Evolutionary conservation across 2,329 filamentous ascomycete species (phyloP).

Genomic region (Pseudogymnoascus sp.): DNA sequence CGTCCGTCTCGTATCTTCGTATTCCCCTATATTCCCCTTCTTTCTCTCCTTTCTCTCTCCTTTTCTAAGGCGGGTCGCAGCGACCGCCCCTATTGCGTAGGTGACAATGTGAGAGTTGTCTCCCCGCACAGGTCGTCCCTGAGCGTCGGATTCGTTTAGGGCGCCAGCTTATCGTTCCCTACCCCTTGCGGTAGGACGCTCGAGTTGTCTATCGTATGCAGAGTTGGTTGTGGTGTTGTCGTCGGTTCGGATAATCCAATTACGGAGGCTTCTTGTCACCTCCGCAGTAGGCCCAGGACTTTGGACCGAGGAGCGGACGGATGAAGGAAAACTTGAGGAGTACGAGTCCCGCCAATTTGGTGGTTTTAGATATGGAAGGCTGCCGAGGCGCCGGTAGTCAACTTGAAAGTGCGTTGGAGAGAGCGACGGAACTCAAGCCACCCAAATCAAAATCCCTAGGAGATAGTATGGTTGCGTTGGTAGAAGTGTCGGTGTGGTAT

Average conservation of each 20-base stretch:
- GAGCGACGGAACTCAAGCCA: slow-evolving; percentile 5
- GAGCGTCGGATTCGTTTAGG: slow-evolving; percentile 18
- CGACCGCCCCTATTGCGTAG: slow-evolving; percentile 43
- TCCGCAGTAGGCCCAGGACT: slow-evolving; percentile 90
- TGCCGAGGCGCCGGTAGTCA: slow-evolving; percentile 25
- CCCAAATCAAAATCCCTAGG: neutral
- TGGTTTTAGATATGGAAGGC: slow-evolving; percentile 41
- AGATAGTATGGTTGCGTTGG: slow-evolving; percentile 6
- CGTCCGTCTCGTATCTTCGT: slow-evolving; percentile 1
- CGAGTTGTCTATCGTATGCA: slow-evolving; percentile 7
- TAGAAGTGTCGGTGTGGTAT: neutral
- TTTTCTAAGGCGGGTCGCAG: slow-evolving; percentile 38
- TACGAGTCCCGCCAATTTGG: slow-evolving; percentile 90
- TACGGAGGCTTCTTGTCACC: slow-evolving; percentile 97
- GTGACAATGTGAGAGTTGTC: slow-evolving; percentile 41
- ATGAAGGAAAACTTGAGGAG: slow-evolving; percentile 63
- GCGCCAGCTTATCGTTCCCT: slow-evolving; percentile 8
- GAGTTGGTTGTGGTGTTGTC: neutral
- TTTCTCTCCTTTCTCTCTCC: neutral
- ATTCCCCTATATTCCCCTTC: neutral
- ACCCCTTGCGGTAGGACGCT: slow-evolving; percentile 4
- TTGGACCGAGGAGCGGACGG: slow-evolving; percentile 86
- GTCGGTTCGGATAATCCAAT: slow-evolving; percentile 41
- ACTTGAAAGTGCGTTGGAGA: neutral
- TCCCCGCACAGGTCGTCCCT: slow-evolving; percentile 28